phyloP scores from a whole-genome alignment of 106 monocot genomes.

The Apostasia shenzhenica region DNA sequence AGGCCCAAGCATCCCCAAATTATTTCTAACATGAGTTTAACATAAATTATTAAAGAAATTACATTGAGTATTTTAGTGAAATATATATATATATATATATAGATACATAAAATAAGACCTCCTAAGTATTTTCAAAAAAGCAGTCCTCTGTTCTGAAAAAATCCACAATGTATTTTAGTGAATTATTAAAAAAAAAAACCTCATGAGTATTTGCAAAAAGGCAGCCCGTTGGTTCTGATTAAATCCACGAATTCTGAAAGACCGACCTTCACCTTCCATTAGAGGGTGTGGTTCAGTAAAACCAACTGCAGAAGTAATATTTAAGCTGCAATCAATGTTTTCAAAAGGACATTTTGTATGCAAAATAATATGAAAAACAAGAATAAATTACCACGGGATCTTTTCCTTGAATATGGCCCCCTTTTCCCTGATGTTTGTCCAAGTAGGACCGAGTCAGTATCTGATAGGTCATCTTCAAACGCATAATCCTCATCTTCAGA shows the following conservation, averaged over 20 bases:
- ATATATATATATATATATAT: constrained; percentile 5
- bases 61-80: background rate
- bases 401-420: constrained; percentile 55
- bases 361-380: background rate
- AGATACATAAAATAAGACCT: background rate
- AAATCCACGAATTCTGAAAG: constrained; percentile 86
- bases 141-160: too few relatives aligned
- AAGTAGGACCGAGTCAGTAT: constrained; percentile 37
- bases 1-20: too few relatives aligned
- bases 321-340: constrained; percentile 10
- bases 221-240: constrained; percentile 79
- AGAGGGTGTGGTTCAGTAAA: constrained; percentile 58
- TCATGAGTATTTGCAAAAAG: constrained; percentile 83
- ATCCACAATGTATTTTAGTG: background rate
- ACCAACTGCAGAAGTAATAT: constrained; percentile 22
- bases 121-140: too few relatives aligned
- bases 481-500: constrained; percentile 95
- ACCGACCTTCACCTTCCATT: constrained; percentile 93
- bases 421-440: constrained; percentile 41
- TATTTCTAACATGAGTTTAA: too few relatives aligned
- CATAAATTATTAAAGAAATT: too few relatives aligned
- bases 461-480: constrained; percentile 81
- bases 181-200: constrained; percentile 29
- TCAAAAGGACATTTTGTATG: background rate
- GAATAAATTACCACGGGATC: constrained; percentile 53